Conservation (phyloP, 2,329 filamentous ascomycete genomes). For the Raffaelea deltoideospora region DNA sequence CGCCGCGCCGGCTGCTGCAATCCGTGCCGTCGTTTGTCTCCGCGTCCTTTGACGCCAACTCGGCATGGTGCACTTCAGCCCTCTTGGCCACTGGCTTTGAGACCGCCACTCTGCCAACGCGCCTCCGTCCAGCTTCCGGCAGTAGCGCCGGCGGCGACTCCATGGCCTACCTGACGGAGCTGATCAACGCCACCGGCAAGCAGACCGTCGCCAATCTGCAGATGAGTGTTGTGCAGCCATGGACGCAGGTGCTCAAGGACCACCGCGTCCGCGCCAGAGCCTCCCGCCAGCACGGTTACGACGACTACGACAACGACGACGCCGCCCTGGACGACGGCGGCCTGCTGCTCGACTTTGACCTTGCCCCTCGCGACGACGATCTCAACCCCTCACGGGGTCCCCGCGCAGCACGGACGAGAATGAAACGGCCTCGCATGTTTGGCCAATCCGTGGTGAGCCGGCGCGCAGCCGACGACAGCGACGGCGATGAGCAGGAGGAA, state of each 20-base stretch:
- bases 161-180: constrained; percentile 47
- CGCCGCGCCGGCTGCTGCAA: constrained; percentile 34
- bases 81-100: constrained; percentile 65
- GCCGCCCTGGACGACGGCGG: constrained; percentile 14
- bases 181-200: constrained; percentile 60
- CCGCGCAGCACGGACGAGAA: not conserved
- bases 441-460: constrained; percentile 23
- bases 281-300: not conserved
- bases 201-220: constrained; percentile 64
- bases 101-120: constrained; percentile 60
- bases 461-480: constrained; percentile 11
- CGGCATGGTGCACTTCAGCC: constrained; percentile 68
- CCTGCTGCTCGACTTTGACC: constrained; percentile 22
- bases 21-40: constrained; percentile 18
- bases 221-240: constrained; percentile 38
- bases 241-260: constrained; percentile 13
- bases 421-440: constrained; percentile 21
- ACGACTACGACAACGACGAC: constrained; percentile 11
- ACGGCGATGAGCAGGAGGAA: constrained; percentile 2
- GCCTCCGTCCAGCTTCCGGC: constrained; percentile 47
- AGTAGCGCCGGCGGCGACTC: constrained; percentile 18
- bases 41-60: constrained; percentile 41
- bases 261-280: not conserved
- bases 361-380: constrained; percentile 24
- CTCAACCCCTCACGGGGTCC: not conserved